A percentile compares a stretch with the other conserved stretches of the same genome.
These are phyloP conservation scores for Hippophae tibetana DNA, from an alignment of 306 rosid species.

Conservation along the genomic window DNA sequence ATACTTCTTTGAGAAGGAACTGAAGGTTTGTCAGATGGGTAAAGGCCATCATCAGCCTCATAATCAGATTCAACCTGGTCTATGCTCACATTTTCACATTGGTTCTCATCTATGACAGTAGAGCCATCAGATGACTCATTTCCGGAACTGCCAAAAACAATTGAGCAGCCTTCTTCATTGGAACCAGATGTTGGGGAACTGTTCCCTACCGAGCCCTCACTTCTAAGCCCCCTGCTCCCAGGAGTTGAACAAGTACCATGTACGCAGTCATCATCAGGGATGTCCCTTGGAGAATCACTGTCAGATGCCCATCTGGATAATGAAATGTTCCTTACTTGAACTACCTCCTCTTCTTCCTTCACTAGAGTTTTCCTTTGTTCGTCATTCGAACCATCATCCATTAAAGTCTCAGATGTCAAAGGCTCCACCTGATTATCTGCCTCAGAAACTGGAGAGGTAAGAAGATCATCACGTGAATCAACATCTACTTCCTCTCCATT, in stretches of 20 bases:
- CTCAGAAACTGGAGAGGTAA: background rate
- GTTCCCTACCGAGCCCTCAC: conserved; percentile 28
- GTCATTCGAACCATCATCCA: conserved; percentile 9
- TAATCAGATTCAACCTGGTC: conserved; percentile 21
- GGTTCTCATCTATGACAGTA: conserved; percentile 19
- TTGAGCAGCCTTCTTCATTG: conserved; percentile 23
- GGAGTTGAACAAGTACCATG: conserved; percentile 25
- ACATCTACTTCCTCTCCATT: background rate
- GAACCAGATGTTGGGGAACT: conserved; percentile 32
- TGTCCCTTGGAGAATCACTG: conserved; percentile 30
- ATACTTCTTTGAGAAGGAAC: conserved; percentile 22
- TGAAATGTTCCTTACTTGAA: conserved; percentile 30
- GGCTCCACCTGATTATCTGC: conserved; percentile 9
- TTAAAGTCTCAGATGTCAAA: conserved; percentile 2
- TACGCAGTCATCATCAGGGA: conserved; percentile 21
- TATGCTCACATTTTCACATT: conserved; percentile 5
- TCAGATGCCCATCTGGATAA: conserved; percentile 75
- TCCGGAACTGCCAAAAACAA: conserved; percentile 19
- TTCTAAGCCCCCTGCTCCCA: conserved; percentile 44
- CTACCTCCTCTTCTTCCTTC: conserved; percentile 19
- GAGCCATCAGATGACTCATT: conserved; percentile 12
- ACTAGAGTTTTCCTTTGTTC: conserved; percentile 6
- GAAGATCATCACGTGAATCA: conserved; percentile 1
- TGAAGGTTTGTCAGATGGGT: conserved; percentile 14
- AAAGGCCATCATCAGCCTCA: conserved; percentile 23